Conservation (phyloP, 2,329 filamentous ascomycete species). For the Diaporthe sp. region DNA sequence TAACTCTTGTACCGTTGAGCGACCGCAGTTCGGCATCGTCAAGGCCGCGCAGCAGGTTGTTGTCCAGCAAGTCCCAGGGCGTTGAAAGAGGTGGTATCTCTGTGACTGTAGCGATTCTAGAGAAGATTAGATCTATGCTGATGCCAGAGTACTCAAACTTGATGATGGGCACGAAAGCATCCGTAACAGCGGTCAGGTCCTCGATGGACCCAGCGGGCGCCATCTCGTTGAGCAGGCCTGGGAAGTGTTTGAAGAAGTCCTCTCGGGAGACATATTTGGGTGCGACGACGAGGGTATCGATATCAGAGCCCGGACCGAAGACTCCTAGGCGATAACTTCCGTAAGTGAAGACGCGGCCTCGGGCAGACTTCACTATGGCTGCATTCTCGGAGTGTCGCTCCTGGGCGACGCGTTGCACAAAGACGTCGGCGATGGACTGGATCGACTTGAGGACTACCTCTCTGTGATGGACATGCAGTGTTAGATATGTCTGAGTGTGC, state of each 20-base stretch:
- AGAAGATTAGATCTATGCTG: slow-evolving; percentile 95
- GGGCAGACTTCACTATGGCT: slow-evolving; percentile 83
- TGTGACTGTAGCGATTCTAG: slow-evolving; percentile 77
- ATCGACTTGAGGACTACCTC: slow-evolving; percentile 81
- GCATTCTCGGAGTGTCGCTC: slow-evolving; percentile 80
- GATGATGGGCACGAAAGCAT: slow-evolving; percentile 96
- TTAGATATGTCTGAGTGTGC: background rate
- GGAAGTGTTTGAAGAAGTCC: slow-evolving; percentile 93
- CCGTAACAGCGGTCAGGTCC: slow-evolving; percentile 86
- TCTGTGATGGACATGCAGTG: slow-evolving; percentile 57
- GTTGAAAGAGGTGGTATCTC: slow-evolving; percentile 73
- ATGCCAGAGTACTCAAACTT: slow-evolving; percentile 94
- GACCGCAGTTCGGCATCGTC: slow-evolving; percentile 90
- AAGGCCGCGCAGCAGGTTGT: slow-evolving; percentile 85
- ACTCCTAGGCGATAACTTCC: slow-evolving; percentile 96
- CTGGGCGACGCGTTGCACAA: slow-evolving; percentile 85
- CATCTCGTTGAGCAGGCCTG: slow-evolving; percentile 82
- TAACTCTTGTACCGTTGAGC: slow-evolving; percentile 94
- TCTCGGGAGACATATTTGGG: slow-evolving; percentile 90
- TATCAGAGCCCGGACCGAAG: slow-evolving; percentile 95
- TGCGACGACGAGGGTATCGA: slow-evolving; percentile 93
- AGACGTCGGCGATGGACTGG: slow-evolving; percentile 85
- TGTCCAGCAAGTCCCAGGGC: slow-evolving; percentile 77
- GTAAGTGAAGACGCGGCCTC: slow-evolving; percentile 95
- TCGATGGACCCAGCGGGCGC: slow-evolving; percentile 84